Evolutionary conservation across 2,329 filamentous ascomycete species (phyloP), one percentile per base, ranked within the genome.

Genomic region (Colletotrichum lupini): DNA sequence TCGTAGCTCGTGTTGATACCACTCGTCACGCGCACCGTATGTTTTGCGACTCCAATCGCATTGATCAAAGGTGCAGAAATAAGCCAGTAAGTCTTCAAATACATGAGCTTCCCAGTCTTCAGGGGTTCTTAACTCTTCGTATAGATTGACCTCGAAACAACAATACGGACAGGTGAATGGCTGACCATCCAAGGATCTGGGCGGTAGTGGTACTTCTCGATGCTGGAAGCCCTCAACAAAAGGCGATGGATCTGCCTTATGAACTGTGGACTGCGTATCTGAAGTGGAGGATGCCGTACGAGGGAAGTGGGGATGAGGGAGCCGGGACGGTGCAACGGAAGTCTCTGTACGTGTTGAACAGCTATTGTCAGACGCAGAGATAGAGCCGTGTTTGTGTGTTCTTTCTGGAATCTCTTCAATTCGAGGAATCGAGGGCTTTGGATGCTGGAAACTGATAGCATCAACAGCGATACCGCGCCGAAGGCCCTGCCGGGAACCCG

Each of bases 21-120:
- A 73, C 28, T 68, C 69, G 12, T 73, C 35, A 7, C 64, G 30
- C 16, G 35, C 30, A 12, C 63, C 65, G 30, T 68, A 68, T 14
- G 65, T 19, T 37, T 68, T 56, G 1, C 60, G 62, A 6, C 62
- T n/a, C 32, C 62, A 37, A 32, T 53, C 35, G 52, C 69, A 72
- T 6, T 68, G 35, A 6, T 72, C 69, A 19, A 67, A 72, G 9
- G 69, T 72, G 56, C 69, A 72, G 22, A 72, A 52, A 37, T 72
- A 72, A 5, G 69, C 35, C 9, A 67, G 46, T 2, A 72, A 24
- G 19, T 72, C 69, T 28, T 62, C 52, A 16, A 56, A 67, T 6
- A 72, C 62, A 30, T 72, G 69, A 16, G 67, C 42, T 56, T 67
- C 28, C 69, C 69, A 72, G 14, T 68, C 56, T 6, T 72, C 64